Evolutionary conservation across 2,329 filamentous ascomycete species (phyloP).

Genomic region (Monilinia laxa): DNA sequence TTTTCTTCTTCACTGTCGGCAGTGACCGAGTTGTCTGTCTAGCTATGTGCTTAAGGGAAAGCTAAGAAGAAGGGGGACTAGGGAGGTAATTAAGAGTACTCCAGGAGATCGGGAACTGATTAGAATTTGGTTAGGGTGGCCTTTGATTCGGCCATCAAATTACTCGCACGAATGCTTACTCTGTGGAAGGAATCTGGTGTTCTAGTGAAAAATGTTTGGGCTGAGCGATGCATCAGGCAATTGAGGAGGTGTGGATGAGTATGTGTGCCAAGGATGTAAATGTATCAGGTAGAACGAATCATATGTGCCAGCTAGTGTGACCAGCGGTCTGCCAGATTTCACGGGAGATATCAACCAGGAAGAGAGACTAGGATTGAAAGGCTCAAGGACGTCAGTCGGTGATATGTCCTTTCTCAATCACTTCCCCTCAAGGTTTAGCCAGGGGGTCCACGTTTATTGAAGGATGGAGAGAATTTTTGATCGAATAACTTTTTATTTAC

Average conservation of each 20-base stretch:
- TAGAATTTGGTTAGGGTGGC: not conserved
- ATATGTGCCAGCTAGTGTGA: not conserved
- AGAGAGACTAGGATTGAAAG: slow-evolving; percentile 1
- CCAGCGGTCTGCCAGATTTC: slow-evolving; percentile 19
- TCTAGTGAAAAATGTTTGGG: slow-evolving; percentile 21
- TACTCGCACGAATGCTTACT: slow-evolving; percentile 12
- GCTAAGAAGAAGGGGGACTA: slow-evolving; percentile 15
- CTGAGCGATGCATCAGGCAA: slow-evolving; percentile 17
- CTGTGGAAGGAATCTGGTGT: slow-evolving; percentile 15
- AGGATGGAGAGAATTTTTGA: slow-evolving; percentile 14
- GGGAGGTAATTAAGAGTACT: not conserved
- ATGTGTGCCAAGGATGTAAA: slow-evolving; percentile 11
- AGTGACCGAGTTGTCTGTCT: slow-evolving; percentile 1
- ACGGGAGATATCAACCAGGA: slow-evolving; percentile 14
- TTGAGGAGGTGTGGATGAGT: slow-evolving; percentile 2
- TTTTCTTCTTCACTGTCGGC: slow-evolving; percentile 14
- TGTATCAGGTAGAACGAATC: slow-evolving; percentile 15
- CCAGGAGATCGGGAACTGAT: not conserved
- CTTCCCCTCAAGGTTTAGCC: not conserved
- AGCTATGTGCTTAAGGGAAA: not conserved
- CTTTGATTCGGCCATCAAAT: not conserved
- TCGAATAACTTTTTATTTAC: not conserved
- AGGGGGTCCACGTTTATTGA: slow-evolving; percentile 20
- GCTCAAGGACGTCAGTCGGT: slow-evolving; percentile 17
- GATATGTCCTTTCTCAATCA: slow-evolving; percentile 1